Conservation (phyloP, 1,284 basidiomycete genomes). For the Malassezia dermatis region DNA sequence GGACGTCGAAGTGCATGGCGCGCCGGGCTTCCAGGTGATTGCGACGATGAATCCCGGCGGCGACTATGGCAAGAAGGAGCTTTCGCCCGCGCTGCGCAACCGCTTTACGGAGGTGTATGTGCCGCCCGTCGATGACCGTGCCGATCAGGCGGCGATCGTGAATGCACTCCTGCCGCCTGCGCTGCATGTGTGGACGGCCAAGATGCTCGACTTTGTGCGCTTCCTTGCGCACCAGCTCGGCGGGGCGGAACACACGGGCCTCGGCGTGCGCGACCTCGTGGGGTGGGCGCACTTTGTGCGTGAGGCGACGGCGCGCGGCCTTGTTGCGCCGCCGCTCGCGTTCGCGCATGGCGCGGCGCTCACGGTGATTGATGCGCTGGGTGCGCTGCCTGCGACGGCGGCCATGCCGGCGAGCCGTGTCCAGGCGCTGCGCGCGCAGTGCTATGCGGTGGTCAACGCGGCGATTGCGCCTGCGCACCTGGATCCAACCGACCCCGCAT, state of each 20-base stretch:
- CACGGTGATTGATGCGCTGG: constrained; percentile 49
- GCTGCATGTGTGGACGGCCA: constrained; percentile 57
- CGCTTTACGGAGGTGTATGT: constrained; percentile 99
- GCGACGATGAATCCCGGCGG: constrained; percentile 99
- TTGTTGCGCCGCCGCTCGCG: constrained; percentile 26
- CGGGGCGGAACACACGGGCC: constrained; percentile 54
- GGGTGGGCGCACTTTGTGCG: constrained; percentile 88
- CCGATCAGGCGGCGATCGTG: constrained; percentile 72
- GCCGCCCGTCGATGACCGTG: constrained; percentile 66
- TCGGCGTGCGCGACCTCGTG: constrained; percentile 69
- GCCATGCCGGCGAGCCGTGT: constrained; percentile 52
- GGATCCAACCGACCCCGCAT: constrained; percentile 45
- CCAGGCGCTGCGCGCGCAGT: constrained; percentile 61
- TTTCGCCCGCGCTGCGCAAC: constrained; percentile 91
- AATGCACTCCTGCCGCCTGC: constrained; percentile 58
- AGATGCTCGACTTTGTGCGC: constrained; percentile 67
- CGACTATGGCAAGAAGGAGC: constrained; percentile 97
- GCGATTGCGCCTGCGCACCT: constrained; percentile 45
- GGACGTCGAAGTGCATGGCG: constrained; percentile 25
- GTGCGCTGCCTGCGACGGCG: constrained; percentile 38
- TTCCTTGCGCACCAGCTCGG: constrained; percentile 65
- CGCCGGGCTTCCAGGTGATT: constrained; percentile 65
- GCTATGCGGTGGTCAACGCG: constrained; percentile 36
- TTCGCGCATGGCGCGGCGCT: constrained; percentile 50
- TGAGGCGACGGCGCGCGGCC: constrained; percentile 50